A percentile compares a stretch with the other conserved stretches of the same genome.
Evolutionary conservation across 2,329 filamentous ascomycete species (phyloP).

Genomic region (Hymenotorrendiella dingleyae): DNA sequence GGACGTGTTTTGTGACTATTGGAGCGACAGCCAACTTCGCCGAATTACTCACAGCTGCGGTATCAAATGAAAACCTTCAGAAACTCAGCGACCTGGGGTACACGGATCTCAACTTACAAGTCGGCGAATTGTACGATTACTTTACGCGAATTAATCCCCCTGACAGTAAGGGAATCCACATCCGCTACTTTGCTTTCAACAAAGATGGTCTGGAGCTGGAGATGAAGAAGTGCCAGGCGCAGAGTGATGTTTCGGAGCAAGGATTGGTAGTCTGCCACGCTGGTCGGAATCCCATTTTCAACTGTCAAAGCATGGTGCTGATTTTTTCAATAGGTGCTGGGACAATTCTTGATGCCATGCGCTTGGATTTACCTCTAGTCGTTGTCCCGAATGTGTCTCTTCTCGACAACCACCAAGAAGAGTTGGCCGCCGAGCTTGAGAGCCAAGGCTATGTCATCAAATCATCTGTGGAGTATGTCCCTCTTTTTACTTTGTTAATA

Average conservation of each 20-base stretch:
- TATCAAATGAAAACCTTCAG: conserved; percentile 56
- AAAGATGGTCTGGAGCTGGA: conserved; percentile 46
- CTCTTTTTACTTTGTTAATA: neutral
- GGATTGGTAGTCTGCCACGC: conserved; percentile 87
- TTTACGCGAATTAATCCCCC: conserved; percentile 35
- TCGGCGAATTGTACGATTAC: conserved; percentile 61
- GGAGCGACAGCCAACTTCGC: conserved; percentile 86
- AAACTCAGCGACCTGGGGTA: conserved; percentile 55
- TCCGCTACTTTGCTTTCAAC: conserved; percentile 64
- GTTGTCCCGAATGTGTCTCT: conserved; percentile 82
- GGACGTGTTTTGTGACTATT: conserved; percentile 75
- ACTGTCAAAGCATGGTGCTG: conserved; percentile 3
- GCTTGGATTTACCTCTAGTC: conserved; percentile 69
- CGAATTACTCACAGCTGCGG: conserved; percentile 59
- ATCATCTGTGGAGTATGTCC: conserved; percentile 19
- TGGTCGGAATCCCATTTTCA: conserved; percentile 45
- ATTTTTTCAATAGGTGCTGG: conserved; percentile 63
- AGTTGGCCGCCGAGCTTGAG: conserved; percentile 74
- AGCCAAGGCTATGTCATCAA: conserved; percentile 66
- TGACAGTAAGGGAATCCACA: conserved; percentile 35
- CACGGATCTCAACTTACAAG: conserved; percentile 72
- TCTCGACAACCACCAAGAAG: conserved; percentile 84
- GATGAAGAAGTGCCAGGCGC: conserved; percentile 41
- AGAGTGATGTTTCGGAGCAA: conserved; percentile 43
- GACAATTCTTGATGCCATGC: conserved; percentile 77